These are phyloP conservation scores for Barnettozyma botsteinii DNA, from an alignment of 805 yeast genomes.

Conservation along the genomic window DNA sequence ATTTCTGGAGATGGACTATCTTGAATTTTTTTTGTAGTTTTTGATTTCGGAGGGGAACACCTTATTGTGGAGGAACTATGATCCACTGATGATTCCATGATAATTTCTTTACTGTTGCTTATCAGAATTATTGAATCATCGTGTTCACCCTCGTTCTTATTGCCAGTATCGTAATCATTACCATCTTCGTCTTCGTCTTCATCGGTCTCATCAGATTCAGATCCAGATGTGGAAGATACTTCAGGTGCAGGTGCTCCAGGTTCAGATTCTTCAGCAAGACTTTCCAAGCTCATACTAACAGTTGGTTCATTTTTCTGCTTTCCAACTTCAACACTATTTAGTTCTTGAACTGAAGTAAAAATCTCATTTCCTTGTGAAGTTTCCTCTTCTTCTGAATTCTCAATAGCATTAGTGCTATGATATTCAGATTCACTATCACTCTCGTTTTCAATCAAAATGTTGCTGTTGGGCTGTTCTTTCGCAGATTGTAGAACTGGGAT, in stretches of 20 bases:
- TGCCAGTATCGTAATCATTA: too few species aligned
- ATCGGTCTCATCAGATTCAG: too few species aligned
- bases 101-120: constrained; percentile 18
- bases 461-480: not conserved
- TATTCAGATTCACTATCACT: not conserved
- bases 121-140: constrained; percentile 20
- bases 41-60: not conserved
- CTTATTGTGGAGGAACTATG: not conserved
- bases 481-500: not conserved
- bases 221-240: too few species aligned
- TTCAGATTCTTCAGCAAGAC: too few species aligned
- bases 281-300: too few species aligned
- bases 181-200: not conserved
- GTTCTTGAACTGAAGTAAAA: not conserved
- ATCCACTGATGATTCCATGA: not conserved
- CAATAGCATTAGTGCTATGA: not conserved
- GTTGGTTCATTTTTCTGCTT: not conserved
- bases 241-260: too few species aligned
- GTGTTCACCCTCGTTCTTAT: not conserved
- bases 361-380: too few species aligned
- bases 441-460: not conserved
- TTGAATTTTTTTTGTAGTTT: not conserved
- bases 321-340: not conserved
- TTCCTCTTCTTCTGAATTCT: too few species aligned
- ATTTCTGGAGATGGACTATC: not conserved